phyloP scores from a whole-genome alignment of 495 filamentous ascomycete species.

The Ascodesmis nigricans region DNA sequence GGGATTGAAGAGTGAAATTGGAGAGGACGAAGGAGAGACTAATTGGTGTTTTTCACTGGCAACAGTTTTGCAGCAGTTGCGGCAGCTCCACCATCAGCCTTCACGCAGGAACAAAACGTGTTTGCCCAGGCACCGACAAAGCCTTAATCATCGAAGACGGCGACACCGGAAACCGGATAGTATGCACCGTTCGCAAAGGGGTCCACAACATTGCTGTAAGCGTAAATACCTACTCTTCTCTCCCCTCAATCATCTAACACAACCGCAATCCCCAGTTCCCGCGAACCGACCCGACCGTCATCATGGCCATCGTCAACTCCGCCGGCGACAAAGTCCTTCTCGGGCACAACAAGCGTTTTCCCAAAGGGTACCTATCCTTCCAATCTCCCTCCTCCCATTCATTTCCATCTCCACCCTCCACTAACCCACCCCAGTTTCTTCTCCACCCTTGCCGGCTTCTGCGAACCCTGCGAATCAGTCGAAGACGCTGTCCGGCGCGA shows the following conservation, averaged over 20 bases:
- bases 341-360: conserved; percentile 66
- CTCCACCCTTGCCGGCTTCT: conserved; percentile 77
- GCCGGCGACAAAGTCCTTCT: conserved; percentile 59
- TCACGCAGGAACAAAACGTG: conserved; percentile 75
- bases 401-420: too few species aligned
- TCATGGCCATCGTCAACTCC: conserved; percentile 67
- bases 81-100: conserved; percentile 65
- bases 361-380: conserved; percentile 19
- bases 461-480: conserved; percentile 82
- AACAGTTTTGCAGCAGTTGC: conserved; percentile 59
- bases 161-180: conserved; percentile 28
- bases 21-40: too few species aligned
- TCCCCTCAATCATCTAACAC: background rate
- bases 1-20: too few species aligned
- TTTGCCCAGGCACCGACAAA: conserved; percentile 60
- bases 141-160: conserved; percentile 23
- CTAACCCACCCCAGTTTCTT: conserved; percentile 43
- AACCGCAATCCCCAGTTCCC: conserved; percentile 68
- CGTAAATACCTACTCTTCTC: too few species aligned
- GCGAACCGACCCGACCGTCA: conserved; percentile 85
- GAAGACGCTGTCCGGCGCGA: conserved; percentile 90
- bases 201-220: conserved; percentile 24
- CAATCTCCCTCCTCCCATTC: background rate
- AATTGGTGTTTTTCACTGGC: too few species aligned
- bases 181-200: conserved; percentile 54